phyloP scores from a whole-genome alignment of 768 basidiomycete genomes.

The Xerocomellus amylosporus region DNA sequence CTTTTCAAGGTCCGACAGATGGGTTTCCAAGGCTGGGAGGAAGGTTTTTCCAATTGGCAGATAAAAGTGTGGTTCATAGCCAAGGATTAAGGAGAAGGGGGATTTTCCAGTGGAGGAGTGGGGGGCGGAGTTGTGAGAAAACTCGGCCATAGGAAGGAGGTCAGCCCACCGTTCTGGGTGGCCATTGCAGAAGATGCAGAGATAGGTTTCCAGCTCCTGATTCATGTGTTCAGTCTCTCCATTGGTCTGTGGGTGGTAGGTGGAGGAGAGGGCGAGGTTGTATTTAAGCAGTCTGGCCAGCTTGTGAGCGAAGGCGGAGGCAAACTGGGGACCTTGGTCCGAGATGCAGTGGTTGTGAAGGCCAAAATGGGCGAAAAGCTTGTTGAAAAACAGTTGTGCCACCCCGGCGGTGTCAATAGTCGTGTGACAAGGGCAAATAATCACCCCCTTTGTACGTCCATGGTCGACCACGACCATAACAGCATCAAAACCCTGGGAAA shows the following conservation, averaged over 20 bases:
- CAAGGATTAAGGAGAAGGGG: background rate
- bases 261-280: background rate
- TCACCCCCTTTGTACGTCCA: too few species aligned
- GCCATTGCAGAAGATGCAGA: background rate
- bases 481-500: too few species aligned
- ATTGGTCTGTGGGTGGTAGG: background rate
- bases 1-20: too few species aligned
- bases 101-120: background rate
- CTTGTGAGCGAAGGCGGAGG: background rate
- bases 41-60: too few species aligned
- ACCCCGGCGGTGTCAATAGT: too few species aligned
- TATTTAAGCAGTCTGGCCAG: background rate
- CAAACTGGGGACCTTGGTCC: too few species aligned
- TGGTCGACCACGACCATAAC: too few species aligned
- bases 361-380: too few species aligned
- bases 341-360: too few species aligned
- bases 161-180: background rate
- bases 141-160: background rate
- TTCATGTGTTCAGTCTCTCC: background rate
- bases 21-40: too few species aligned
- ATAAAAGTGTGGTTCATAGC: background rate
- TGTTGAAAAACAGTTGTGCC: too few species aligned
- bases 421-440: too few species aligned
- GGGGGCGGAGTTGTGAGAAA: background rate
- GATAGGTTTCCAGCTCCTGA: background rate